Evolutionary conservation across 2,329 filamentous ascomycete genomes (phyloP).

Genomic region (Talaromyces marneffei): DNA sequence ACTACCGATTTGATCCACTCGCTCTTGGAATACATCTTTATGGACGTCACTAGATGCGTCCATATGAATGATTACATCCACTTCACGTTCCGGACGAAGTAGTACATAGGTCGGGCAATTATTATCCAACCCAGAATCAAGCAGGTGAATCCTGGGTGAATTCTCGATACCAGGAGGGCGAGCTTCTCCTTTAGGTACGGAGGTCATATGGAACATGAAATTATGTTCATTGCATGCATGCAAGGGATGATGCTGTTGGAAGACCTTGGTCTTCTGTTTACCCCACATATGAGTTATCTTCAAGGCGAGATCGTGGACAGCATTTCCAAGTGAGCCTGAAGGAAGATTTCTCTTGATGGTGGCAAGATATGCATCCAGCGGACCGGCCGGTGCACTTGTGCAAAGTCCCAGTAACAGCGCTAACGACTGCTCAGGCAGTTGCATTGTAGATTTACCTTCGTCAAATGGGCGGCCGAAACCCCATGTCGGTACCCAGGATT

Average conservation of each 20-base stretch:
- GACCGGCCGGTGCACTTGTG: constrained; percentile 12
- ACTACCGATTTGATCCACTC: constrained; percentile 13
- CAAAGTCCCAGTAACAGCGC: constrained; percentile 13
- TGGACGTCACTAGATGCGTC: constrained; percentile 12
- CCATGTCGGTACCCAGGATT: constrained; percentile 32
- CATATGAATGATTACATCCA: constrained; percentile 12
- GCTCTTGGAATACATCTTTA: constrained; percentile 11
- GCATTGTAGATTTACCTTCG: constrained; percentile 20
- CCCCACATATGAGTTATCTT: constrained; percentile 15
- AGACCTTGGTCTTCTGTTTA: constrained; percentile 12
- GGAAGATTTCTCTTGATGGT: constrained; percentile 15
- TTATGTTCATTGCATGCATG: constrained; percentile 16
- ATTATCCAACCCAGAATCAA: constrained; percentile 14
- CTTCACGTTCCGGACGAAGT: constrained; percentile 11
- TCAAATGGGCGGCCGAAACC: constrained; percentile 31
- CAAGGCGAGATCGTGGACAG: constrained; percentile 10
- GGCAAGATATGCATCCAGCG: constrained; percentile 13
- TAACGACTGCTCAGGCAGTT: constrained; percentile 14
- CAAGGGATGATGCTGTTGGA: constrained; percentile 13
- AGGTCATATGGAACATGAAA: constrained; percentile 12
- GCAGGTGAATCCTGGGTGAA: constrained; percentile 10
- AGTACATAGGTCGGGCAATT: constrained; percentile 14
- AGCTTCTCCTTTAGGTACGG: constrained; percentile 4
- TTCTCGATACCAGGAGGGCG: constrained; percentile 13
- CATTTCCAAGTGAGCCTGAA: constrained; percentile 7